Conservation (phyloP, 176 grass and related monocot species). For the Eleusine coracana region DNA sequence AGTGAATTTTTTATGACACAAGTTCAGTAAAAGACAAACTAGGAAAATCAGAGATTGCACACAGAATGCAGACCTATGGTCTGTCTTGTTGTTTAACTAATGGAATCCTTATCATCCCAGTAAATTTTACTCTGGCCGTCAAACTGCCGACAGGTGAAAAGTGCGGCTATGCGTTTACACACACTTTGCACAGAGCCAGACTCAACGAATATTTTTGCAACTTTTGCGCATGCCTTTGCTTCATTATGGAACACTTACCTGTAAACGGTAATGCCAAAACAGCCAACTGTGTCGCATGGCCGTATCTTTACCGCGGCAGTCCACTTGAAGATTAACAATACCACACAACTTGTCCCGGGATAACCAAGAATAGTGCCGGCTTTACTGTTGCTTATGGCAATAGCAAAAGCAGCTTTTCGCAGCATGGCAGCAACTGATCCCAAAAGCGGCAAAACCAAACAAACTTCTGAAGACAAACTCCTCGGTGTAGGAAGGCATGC, state of each 20-base stretch:
- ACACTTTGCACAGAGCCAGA: background rate
- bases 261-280: too few relatives aligned
- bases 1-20: too few relatives aligned
- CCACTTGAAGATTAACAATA: background rate
- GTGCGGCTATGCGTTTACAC: background rate
- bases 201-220: background rate
- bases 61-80: slow-evolving; percentile 2
- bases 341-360: background rate
- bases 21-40: too few relatives aligned
- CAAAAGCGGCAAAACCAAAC: slow-evolving; percentile 11
- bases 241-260: too few relatives aligned
- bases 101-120: too few relatives aligned
- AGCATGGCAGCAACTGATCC: background rate
- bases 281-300: background rate
- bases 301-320: background rate
- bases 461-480: background rate
- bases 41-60: background rate
- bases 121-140: too few relatives aligned
- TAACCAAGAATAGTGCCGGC: slow-evolving; percentile 5
- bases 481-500: background rate
- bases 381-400: slow-evolving; percentile 16
- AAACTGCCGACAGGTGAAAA: background rate
- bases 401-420: background rate
- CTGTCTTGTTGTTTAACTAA: background rate
- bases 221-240: too few relatives aligned